Base-by-base conservation (phyloP, 2,329 filamentous ascomycete species). In the Penicillium thymicola region DNA sequence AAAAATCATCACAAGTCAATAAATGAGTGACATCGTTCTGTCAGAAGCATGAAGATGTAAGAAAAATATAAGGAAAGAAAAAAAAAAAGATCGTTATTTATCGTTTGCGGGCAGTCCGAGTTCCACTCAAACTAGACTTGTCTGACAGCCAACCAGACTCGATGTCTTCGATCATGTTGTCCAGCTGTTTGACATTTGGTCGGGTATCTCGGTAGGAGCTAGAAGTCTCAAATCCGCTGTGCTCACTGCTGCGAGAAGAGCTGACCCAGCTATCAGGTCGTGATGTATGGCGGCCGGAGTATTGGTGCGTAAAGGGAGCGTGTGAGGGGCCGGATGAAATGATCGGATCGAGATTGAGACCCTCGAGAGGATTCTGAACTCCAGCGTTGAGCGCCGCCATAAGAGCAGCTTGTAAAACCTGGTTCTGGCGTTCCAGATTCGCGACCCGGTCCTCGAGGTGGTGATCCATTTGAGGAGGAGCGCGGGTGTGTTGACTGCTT, bases 391-490 rank as follows among this genome's bases (percentile, higher is more conserved):
- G 61, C 6, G 74, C 73, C 1, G 74, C 73, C 32, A 76, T 59
- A 10, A 77, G 68, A 34, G 75, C 75, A 6, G 75, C 75, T 36
- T 76, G 75, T 11, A 77, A 71, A 50, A 76, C 69, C 53, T 72
- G 72, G 61, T 77, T 77, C 49, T 77, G 75, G 14, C 72, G 73
- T 55, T 77, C 74, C 8, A 77, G 70, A 23, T 72, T 68, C 9
- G 70, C 67, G 36, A 77, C 67, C 16, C 74, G 73, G 16, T 70
- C 69, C 56, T 76, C 73, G 7, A 76, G 68, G 41, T 65, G 62
- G n/a, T 66, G 61, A 13, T 66, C 51, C 3, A 59, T 28, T 18
- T 66, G 61, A 18, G 57, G 56, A 7, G 57, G 13, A 5, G 57
- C 9, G 18, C 55, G 58, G 21, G 55, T 48, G n/a, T 52, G 58